A percentile compares a stretch with the other conserved stretches of the same genome.
phyloP scores from a whole-genome alignment of 2,329 filamentous ascomycete species.

The Cryphonectria japonica region DNA sequence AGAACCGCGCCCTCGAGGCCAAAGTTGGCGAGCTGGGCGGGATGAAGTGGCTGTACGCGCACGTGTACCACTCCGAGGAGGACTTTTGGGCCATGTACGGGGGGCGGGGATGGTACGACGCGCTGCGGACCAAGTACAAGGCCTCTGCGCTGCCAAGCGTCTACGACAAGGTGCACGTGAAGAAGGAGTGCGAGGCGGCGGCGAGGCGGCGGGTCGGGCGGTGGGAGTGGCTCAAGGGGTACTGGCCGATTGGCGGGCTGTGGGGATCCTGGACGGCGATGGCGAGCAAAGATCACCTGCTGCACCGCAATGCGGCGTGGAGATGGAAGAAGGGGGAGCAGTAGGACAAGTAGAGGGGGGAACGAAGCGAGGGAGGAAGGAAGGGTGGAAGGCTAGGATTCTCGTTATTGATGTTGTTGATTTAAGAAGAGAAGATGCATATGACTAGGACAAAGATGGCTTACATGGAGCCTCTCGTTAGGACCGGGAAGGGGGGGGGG shows the following conservation, averaged over 20 bases:
- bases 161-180: conserved; percentile 70
- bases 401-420: not conserved
- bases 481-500: too few relatives aligned
- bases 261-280: conserved; percentile 64
- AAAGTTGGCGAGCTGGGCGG: conserved; percentile 72
- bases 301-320: conserved; percentile 58
- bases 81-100: conserved; percentile 71
- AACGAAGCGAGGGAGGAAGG: not conserved
- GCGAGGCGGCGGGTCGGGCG: conserved; percentile 43
- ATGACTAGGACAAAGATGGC: not conserved
- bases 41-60: conserved; percentile 86
- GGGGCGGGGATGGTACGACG: conserved; percentile 63
- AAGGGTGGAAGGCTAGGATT: not conserved
- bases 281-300: conserved; percentile 57
- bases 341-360: conserved; percentile 1
- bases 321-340: conserved; percentile 47
- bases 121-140: conserved; percentile 63
- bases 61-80: conserved; percentile 75
- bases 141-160: conserved; percentile 66
- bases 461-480: not conserved
- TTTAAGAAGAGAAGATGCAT: not conserved
- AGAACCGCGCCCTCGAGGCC: conserved; percentile 72
- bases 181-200: conserved; percentile 36
- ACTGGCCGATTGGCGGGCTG: conserved; percentile 61
- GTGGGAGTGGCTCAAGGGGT: conserved; percentile 50